phyloP scores from a whole-genome alignment of 78 protist species.

The Andalucia godoyi region DNA sequence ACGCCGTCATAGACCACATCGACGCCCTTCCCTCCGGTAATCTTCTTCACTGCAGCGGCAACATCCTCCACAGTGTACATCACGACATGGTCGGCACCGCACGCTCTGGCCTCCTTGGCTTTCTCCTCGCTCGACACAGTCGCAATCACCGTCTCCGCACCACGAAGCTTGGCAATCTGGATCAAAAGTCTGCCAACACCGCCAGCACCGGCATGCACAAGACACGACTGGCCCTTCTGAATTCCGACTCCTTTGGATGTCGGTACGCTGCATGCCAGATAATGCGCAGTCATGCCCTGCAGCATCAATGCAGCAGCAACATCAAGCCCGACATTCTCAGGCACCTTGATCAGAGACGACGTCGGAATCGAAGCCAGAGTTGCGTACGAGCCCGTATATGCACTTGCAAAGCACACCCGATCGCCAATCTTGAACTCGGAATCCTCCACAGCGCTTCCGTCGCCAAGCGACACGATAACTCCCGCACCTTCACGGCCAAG shows the following conservation, averaged over 20 bases:
- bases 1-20: slow-evolving; percentile 62
- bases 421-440: slow-evolving; percentile 20
- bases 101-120: slow-evolving; percentile 15
- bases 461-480: slow-evolving; percentile 28
- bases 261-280: too few species aligned
- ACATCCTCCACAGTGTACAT: slow-evolving; percentile 10
- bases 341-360: neutral
- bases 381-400: slow-evolving; percentile 19
- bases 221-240: slow-evolving; percentile 12
- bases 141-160: slow-evolving; percentile 54
- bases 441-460: neutral
- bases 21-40: slow-evolving; percentile 23
- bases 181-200: slow-evolving; percentile 45
- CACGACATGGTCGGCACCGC: slow-evolving; percentile 51
- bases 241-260: slow-evolving; percentile 3
- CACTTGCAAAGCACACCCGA: slow-evolving; percentile 27
- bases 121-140: slow-evolving; percentile 50
- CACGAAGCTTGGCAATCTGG: slow-evolving; percentile 41
- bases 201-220: slow-evolving; percentile 76
- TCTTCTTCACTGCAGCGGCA: neutral
- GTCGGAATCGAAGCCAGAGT: neutral
- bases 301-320: slow-evolving; percentile 46
- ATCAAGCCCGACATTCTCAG: slow-evolving; percentile 7
- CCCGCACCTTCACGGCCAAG: slow-evolving; percentile 62
- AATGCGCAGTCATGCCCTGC: slow-evolving; percentile 64